phyloP scores from a whole-genome alignment of 2,329 filamentous ascomycete species.

The Septoria linicola region DNA sequence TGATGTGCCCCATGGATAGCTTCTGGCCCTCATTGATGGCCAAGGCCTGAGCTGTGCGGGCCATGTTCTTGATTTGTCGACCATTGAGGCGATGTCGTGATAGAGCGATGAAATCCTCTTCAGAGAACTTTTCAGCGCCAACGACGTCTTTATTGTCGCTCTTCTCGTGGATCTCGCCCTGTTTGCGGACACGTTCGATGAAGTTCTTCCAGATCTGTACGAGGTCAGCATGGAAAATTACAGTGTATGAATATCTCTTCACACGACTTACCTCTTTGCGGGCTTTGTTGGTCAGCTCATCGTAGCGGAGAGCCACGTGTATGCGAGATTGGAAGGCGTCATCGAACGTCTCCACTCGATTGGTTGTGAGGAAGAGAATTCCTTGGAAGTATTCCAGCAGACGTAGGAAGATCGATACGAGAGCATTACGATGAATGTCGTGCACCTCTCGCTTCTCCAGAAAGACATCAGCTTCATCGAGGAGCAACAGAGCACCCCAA shows the following conservation, averaged over 20 bases:
- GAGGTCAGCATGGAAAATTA: too few species aligned
- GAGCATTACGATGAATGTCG: slow-evolving; percentile 79
- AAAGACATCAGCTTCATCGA: slow-evolving; percentile 85
- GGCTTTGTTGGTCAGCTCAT: slow-evolving; percentile 68
- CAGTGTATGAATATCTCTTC: too few species aligned
- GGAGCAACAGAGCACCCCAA: slow-evolving; percentile 80
- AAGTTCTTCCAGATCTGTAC: slow-evolving; percentile 75
- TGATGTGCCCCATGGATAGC: slow-evolving; percentile 76
- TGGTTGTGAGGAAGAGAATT: slow-evolving; percentile 85
- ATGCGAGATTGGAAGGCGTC: slow-evolving; percentile 88
- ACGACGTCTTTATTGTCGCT: slow-evolving; percentile 67
- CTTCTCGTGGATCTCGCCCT: slow-evolving; percentile 61
- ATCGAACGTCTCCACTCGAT: slow-evolving; percentile 83
- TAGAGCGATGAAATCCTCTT: slow-evolving; percentile 66
- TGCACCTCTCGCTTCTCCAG: slow-evolving; percentile 79
- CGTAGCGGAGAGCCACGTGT: slow-evolving; percentile 80
- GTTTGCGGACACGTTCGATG: slow-evolving; percentile 66
- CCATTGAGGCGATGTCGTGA: slow-evolving; percentile 69
- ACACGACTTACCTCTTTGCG: slow-evolving; percentile 60
- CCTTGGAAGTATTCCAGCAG: slow-evolving; percentile 90
- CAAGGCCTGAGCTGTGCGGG: slow-evolving; percentile 78
- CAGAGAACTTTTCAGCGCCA: slow-evolving; percentile 59
- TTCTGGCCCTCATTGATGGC: slow-evolving; percentile 71
- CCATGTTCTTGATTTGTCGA: slow-evolving; percentile 81
- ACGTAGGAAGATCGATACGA: slow-evolving; percentile 83